Evolutionary conservation across 208 protist genomes (phyloP).

Genomic region (Acanthamoeba pearcei): DNA sequence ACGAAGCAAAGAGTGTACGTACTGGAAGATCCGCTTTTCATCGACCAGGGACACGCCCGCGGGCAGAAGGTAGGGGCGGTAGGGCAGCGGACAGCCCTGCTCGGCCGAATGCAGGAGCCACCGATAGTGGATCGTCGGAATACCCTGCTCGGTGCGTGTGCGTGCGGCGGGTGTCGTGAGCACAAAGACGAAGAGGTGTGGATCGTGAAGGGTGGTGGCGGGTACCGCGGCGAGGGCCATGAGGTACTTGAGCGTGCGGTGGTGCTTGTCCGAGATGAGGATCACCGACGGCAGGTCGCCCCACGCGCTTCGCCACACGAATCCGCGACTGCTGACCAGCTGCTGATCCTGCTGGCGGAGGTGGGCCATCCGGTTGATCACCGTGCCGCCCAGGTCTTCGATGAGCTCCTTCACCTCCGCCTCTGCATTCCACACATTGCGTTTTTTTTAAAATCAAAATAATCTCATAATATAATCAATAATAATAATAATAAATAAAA

Average conservation of each 20-base stretch:
- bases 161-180: neutral
- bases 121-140: conserved; percentile 64
- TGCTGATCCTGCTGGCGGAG: neutral
- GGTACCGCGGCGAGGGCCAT: conserved; percentile 40
- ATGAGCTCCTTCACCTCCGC: conserved; percentile 49
- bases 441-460: neutral
- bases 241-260: conserved; percentile 52
- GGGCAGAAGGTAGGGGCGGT: conserved; percentile 53
- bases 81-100: conserved; percentile 57
- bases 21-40: conserved; percentile 54
- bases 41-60: conserved; percentile 35
- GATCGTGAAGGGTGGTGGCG: neutral
- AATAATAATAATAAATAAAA: neutral
- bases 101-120: conserved; percentile 65
- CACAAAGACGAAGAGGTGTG: too few species aligned
- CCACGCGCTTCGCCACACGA: conserved; percentile 40
- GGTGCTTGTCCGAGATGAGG: conserved; percentile 69
- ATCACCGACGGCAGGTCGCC: conserved; percentile 42
- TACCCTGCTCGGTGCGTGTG: neutral
- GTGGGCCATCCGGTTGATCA: conserved; percentile 2
- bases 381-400: conserved; percentile 44
- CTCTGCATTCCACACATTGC: neutral
- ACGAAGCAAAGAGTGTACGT: neutral
- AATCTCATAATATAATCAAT: neutral
- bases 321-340: neutral